phyloP scores from a whole-genome alignment of 1,284 basidiomycete species.

The Cutaneotrichosporon spelunceum region DNA sequence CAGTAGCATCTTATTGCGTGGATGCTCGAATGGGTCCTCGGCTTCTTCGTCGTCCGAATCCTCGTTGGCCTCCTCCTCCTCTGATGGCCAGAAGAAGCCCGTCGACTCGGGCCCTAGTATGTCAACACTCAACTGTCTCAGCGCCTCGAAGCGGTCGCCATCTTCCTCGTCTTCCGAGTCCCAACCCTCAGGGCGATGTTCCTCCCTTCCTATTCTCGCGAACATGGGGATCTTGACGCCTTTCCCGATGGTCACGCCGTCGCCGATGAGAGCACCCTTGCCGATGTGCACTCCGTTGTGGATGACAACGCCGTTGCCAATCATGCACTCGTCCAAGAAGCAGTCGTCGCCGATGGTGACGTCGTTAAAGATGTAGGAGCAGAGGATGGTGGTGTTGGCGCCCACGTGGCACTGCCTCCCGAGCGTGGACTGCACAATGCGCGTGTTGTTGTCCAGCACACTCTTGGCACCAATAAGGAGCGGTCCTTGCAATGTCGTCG shows the following conservation, averaged over 20 bases:
- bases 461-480: conserved; percentile 41
- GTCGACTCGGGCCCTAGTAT: conserved; percentile 42
- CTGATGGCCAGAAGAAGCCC: conserved; percentile 53
- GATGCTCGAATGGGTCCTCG: conserved; percentile 51
- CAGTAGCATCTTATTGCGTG: conserved; percentile 46
- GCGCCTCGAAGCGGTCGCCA: conserved; percentile 44
- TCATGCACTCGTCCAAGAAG: conserved; percentile 66
- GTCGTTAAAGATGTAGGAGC: conserved; percentile 79
- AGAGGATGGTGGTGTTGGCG: conserved; percentile 62
- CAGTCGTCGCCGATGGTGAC: conserved; percentile 73
- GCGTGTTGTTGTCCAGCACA: conserved; percentile 41
- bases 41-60: conserved; percentile 47
- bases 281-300: conserved; percentile 54
- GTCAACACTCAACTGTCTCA: conserved; percentile 24
- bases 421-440: conserved; percentile 60
- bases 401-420: conserved; percentile 81
- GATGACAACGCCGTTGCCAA: conserved; percentile 52
- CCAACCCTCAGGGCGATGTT: conserved; percentile 70
- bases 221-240: conserved; percentile 68
- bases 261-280: conserved; percentile 59
- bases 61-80: conserved; percentile 39
- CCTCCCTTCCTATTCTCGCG: conserved; percentile 68
- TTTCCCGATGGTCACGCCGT: conserved; percentile 68
- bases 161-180: conserved; percentile 58
- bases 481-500: conserved; percentile 50